Percentiles rank a stretch among this genome's conserved stretches.
phyloP scores from a whole-genome alignment of 352 stramenopile species.

The Peronospora tabacina region DNA sequence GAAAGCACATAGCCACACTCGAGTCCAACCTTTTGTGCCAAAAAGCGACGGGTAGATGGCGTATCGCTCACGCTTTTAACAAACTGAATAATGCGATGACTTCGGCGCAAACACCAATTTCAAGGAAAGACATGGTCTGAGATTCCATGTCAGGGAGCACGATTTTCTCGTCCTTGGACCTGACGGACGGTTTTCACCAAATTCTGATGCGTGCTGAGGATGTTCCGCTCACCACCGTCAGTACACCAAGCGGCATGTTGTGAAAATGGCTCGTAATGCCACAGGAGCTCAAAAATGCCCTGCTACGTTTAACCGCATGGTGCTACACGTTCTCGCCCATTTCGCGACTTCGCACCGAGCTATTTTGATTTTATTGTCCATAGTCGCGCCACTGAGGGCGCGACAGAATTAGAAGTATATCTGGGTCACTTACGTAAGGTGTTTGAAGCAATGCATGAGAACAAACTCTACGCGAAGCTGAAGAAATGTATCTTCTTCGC shows the following conservation, averaged over 20 bases:
- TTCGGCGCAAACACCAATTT: no score
- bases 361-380: slow-evolving; percentile 8
- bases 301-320: not conserved
- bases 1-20: not conserved
- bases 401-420: not conserved
- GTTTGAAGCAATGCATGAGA: not conserved
- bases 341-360: slow-evolving; percentile 5
- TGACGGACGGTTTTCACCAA: not conserved
- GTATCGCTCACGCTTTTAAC: no score
- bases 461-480: not conserved
- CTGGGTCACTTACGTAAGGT: not conserved
- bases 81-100: no score
- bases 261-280: not conserved
- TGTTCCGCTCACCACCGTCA: not conserved
- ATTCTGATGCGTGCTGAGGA: not conserved
- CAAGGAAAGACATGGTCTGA: not conserved
- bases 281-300: not conserved
- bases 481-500: not conserved
- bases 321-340: not conserved
- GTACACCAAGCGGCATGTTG: not conserved
- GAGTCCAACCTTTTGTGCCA: not conserved
- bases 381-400: not conserved
- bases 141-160: not conserved
- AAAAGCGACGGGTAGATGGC: no score
- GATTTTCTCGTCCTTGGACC: not conserved